phyloP scores from a whole-genome alignment of 2,329 filamentous ascomycete genomes.

The Whalleya microplaca region DNA sequence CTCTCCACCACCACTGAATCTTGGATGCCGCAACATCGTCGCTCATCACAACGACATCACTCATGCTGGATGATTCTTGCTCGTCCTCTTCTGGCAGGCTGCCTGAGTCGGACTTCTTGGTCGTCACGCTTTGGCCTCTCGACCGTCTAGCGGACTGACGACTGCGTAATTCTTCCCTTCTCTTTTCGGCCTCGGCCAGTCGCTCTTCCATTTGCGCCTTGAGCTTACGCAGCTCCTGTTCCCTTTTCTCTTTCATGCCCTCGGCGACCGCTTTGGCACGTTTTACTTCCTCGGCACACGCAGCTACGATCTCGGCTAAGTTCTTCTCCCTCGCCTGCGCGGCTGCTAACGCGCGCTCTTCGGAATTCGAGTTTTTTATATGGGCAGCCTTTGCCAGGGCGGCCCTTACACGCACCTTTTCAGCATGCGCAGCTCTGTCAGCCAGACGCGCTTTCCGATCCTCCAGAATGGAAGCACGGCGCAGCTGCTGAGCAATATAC shows the following conservation, averaged over 20 bases:
- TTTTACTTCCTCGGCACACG: slow-evolving; percentile 81
- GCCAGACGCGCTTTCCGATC: slow-evolving; percentile 79
- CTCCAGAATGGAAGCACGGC: slow-evolving; percentile 79
- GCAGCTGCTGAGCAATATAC: slow-evolving; percentile 77
- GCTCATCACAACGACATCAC: slow-evolving; percentile 56
- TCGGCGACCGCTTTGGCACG: slow-evolving; percentile 83
- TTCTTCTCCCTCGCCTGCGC: slow-evolving; percentile 80
- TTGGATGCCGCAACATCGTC: slow-evolving; percentile 65
- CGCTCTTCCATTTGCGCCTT: slow-evolving; percentile 79
- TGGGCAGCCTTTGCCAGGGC: slow-evolving; percentile 73
- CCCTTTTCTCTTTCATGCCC: slow-evolving; percentile 78
- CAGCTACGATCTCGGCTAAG: slow-evolving; percentile 78
- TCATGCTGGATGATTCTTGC: slow-evolving; percentile 50
- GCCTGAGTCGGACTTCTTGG: slow-evolving; percentile 39
- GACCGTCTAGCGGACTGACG: slow-evolving; percentile 56
- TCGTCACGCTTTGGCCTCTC: slow-evolving; percentile 55
- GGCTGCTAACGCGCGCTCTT: slow-evolving; percentile 77
- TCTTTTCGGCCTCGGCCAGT: slow-evolving; percentile 74
- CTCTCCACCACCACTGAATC: slow-evolving; percentile 74
- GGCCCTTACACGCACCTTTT: slow-evolving; percentile 78
- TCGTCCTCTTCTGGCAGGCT: slow-evolving; percentile 55
- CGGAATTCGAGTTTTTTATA: slow-evolving; percentile 66
- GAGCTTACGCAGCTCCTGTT: slow-evolving; percentile 71
- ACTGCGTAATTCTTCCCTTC: slow-evolving; percentile 67
- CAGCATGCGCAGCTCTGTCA: slow-evolving; percentile 79